A percentile compares a stretch with the other conserved stretches of the same genome.
Evolutionary conservation across 257 asterid species (phyloP).

Genomic region (Solanum pennellii): DNA sequence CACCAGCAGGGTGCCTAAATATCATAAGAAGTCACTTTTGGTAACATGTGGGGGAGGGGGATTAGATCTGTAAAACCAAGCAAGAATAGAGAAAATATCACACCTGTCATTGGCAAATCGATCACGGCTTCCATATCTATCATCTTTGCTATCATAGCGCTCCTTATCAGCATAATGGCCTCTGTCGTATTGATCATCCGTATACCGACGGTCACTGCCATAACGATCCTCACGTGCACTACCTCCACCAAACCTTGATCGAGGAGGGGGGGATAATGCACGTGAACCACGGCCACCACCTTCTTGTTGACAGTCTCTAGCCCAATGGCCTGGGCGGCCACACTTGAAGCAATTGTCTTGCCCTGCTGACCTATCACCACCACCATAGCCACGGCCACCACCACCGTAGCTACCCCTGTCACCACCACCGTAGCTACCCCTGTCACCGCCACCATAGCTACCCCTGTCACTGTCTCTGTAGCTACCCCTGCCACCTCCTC

Average conservation of each 20-base stretch:
- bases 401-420: constrained; percentile 52
- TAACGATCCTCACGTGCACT: constrained; percentile 73
- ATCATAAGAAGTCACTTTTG: background rate
- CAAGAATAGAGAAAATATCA: background rate
- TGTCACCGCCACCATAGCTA: constrained; percentile 41
- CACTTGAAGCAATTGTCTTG: constrained; percentile 96
- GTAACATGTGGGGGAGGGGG: background rate
- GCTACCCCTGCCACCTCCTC: constrained; percentile 52
- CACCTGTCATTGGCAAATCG: constrained; percentile 67
- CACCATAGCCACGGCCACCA: constrained; percentile 48
- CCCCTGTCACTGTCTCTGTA: constrained; percentile 55
- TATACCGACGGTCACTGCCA: constrained; percentile 57
- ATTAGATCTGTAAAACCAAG: background rate
- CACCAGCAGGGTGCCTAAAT: constrained; percentile 52
- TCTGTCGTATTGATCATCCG: constrained; percentile 68
- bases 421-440: constrained; percentile 36
- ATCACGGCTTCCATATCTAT: constrained; percentile 66
- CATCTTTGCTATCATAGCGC: constrained; percentile 74
- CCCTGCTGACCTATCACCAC: constrained; percentile 62
- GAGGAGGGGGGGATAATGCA: constrained; percentile 69
- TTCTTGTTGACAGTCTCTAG: constrained; percentile 82
- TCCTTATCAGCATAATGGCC: constrained; percentile 78
- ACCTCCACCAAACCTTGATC: constrained; percentile 62
- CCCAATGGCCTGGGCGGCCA: constrained; percentile 99
- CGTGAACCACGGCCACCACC: constrained; percentile 72